Percentiles rank a stretch among this genome's conserved stretches.
phyloP scores from a whole-genome alignment of 352 stramenopile species.

The Phytophthora tentaculata region DNA sequence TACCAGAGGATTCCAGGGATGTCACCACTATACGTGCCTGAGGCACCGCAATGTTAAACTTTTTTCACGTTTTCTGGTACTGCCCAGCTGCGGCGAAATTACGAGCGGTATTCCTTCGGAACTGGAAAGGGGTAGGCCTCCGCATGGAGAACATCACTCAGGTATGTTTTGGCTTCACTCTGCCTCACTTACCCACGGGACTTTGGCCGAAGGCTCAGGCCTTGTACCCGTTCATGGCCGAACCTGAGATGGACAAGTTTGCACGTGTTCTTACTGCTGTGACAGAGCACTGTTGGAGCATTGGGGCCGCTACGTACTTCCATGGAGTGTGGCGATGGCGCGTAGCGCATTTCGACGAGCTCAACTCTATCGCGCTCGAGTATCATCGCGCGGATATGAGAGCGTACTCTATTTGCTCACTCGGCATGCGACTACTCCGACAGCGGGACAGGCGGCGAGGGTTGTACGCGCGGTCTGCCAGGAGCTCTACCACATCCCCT shows the following conservation, averaged over 20 bases:
- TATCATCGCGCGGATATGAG: no score
- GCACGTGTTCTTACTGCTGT: neutral
- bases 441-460: no score
- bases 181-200: neutral
- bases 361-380: neutral
- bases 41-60: neutral
- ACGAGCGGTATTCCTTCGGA: neutral
- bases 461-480: no score
- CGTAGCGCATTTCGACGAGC: neutral
- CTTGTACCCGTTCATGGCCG: neutral
- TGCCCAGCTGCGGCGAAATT: neutral
- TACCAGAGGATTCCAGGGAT: neutral
- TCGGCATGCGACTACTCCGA: neutral
- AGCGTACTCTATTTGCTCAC: neutral
- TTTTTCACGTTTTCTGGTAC: neutral
- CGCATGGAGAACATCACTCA: neutral
- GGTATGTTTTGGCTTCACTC: neutral
- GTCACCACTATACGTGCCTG: neutral
- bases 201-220: neutral
- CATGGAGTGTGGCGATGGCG: neutral
- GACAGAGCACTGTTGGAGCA: neutral
- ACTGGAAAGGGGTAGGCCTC: neutral
- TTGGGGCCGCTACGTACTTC: neutral
- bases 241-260: neutral
- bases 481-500: no score